Base-by-base conservation (phyloP, 192 early-diverging fungal species). In the Coemansia sp. region DNA sequence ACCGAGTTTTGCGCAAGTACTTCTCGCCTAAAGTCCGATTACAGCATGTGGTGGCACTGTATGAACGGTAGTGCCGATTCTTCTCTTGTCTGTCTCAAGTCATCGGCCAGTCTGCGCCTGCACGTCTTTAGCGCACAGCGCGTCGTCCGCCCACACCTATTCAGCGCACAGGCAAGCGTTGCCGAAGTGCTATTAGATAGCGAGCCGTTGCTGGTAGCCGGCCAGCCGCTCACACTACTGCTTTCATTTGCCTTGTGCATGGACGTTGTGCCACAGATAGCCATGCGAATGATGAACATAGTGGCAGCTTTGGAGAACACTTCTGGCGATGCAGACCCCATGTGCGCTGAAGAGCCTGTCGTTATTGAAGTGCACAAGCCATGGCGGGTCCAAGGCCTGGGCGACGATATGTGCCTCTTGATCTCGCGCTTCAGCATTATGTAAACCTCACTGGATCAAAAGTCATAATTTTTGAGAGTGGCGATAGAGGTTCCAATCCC, bases 41-140 rank as follows among this genome's bases (percentile, higher is more conserved):
- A 73, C 51, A 61, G 68, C 62, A 68, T 76, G 66, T 82, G 79
- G 79, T 71, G 60, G 65, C 79, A 82, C 70, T 69, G 79, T 21
- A 39, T 82, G 36, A 45, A 23, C 64, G 45, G 64, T 38, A 63
- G 63, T n/a, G 34, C 68, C 14, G 51, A 36, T n/a, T 39, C 55
- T 15, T 62, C 57, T 37, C 67, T 72, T 17, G 67, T 67, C 1
- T 72, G 70, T 29, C 63, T 63, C 25, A 58, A 45, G 53, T 70
- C 74, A 27, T 53, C 37, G 42, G 62, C 70, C 1, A 19, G 66
- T n/a, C 29, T 76, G 44, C 67, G 74, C 2, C 44, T 73, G 29
- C 67, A 39, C 9, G 31, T 82, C 3, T 29, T 21, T 9, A 21
- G 45, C 6, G 50, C 58, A 31, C 57, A 77, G 39, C 8, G 55